These are phyloP conservation scores for Macrocystidia cucumis DNA, from an alignment of 1,284 basidiomycete genomes.

Conservation along the genomic window DNA sequence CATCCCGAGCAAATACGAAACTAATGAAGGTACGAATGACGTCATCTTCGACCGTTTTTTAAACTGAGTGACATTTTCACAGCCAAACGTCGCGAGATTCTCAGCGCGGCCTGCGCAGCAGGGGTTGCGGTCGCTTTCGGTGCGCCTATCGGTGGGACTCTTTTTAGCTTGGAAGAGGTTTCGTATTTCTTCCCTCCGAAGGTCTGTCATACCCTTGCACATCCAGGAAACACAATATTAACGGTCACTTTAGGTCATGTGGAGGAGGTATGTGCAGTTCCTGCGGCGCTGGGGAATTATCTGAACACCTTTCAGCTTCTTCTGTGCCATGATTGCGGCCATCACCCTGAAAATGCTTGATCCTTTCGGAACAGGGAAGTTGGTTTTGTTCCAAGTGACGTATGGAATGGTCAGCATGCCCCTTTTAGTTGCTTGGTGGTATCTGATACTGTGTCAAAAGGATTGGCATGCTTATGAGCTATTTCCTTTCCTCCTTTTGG, in stretches of 20 bases:
- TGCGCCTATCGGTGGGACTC: constrained; percentile 87
- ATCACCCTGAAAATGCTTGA: constrained; percentile 85
- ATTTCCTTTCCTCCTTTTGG: constrained; percentile 78
- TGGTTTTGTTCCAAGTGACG: constrained; percentile 85
- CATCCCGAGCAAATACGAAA: constrained; percentile 84
- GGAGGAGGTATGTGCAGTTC: constrained; percentile 70
- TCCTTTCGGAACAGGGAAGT: constrained; percentile 83
- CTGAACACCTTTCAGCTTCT: constrained; percentile 51
- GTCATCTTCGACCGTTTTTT: not conserved
- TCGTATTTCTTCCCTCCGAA: constrained; percentile 95
- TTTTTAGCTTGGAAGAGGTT: constrained; percentile 92
- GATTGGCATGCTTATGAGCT: constrained; percentile 89
- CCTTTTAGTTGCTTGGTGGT: not conserved
- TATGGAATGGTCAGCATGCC: constrained; percentile 61
- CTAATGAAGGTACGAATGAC: constrained; percentile 69
- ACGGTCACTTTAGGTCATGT: constrained; percentile 44
- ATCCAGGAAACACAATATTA: constrained; percentile 5
- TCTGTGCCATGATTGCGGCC: constrained; percentile 92
- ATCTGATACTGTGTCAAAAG: constrained; percentile 27
- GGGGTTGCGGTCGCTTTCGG: constrained; percentile 91
- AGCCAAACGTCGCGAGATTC: constrained; percentile 88
- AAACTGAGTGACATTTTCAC: constrained; percentile 6
- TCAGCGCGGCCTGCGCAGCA: constrained; percentile 89
- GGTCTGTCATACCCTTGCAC: constrained; percentile 23
- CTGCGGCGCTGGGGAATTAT: not conserved